These are phyloP conservation scores for Lindgomyces ingoldianus DNA, from an alignment of 495 filamentous ascomycete species.

Conservation along the genomic window DNA sequence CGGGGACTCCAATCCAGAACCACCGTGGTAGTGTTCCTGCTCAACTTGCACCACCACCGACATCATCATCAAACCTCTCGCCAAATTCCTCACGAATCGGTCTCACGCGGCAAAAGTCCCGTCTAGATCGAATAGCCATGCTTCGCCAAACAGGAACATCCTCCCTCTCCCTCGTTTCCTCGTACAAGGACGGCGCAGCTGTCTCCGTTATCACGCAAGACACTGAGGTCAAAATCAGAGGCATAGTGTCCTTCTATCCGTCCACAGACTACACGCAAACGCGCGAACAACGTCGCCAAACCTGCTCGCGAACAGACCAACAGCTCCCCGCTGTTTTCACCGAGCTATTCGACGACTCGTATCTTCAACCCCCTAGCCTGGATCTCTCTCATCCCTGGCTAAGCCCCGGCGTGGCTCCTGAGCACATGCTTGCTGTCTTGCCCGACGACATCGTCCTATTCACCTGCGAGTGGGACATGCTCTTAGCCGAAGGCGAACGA, in stretches of 20 bases:
- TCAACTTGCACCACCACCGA: too few relatives aligned
- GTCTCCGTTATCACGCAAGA: constrained; percentile 19
- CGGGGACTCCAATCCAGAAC: constrained; percentile 11
- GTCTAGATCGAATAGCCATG: constrained; percentile 27
- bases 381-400: constrained; percentile 61
- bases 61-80: not conserved
- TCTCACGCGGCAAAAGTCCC: constrained; percentile 26
- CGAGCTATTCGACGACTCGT: constrained; percentile 81
- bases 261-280: constrained; percentile 77
- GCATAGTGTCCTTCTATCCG: constrained; percentile 79
- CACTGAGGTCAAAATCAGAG: constrained; percentile 51
- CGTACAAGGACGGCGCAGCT: constrained; percentile 25
- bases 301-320: constrained; percentile 65
- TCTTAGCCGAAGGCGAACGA: constrained; percentile 71
- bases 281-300: constrained; percentile 69
- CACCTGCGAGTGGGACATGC: constrained; percentile 90
- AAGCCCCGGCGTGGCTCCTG: constrained; percentile 62
- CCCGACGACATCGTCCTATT: constrained; percentile 70
- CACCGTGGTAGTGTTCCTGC: too few relatives aligned
- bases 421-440: constrained; percentile 54
- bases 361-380: constrained; percentile 62
- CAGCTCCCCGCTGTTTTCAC: constrained; percentile 74
- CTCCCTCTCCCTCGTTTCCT: constrained; percentile 27
- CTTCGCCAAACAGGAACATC: constrained; percentile 33
- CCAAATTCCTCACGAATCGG: constrained; percentile 25